phyloP scores from a whole-genome alignment of 2,329 filamentous ascomycete genomes.

The Fusarium oxysporum region DNA sequence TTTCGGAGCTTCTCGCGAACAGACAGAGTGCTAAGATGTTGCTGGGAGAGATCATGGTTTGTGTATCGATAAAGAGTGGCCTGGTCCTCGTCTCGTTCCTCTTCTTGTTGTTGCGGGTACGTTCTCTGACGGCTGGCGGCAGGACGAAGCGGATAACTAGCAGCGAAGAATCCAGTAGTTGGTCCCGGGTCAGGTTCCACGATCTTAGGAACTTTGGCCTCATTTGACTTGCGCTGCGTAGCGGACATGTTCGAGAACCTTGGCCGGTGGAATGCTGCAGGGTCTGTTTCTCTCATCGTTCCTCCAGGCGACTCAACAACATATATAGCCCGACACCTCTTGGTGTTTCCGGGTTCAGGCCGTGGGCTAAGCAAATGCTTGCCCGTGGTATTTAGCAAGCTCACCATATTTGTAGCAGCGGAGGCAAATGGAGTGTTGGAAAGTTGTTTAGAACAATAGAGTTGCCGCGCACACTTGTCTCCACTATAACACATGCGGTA shows the following conservation, averaged over 20 bases:
- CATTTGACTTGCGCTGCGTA: neutral
- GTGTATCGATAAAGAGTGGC: neutral
- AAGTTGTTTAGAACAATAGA: neutral
- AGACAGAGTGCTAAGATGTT: conserved; percentile 23
- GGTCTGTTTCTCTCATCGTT: conserved; percentile 22
- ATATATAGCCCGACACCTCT: conserved; percentile 18
- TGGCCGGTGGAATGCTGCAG: neutral
- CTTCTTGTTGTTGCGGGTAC: neutral
- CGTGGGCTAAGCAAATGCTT: conserved; percentile 33
- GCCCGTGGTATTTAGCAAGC: neutral
- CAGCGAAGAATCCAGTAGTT: too few species aligned
- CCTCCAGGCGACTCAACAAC: conserved; percentile 32
- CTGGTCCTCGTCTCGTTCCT: neutral
- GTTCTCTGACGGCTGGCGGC: neutral
- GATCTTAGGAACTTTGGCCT: neutral
- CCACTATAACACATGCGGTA: neutral
- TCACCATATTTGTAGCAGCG: conserved; percentile 7
- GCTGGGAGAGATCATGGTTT: conserved; percentile 22
- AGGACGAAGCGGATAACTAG: neutral
- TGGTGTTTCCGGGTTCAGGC: neutral
- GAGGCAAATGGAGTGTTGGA: neutral
- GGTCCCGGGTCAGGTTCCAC: neutral
- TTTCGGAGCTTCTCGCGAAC: conserved; percentile 35
- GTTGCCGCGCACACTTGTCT: neutral
- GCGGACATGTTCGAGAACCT: neutral